These are phyloP conservation scores for Tagetes erecta DNA, from an alignment of 129 eudicot genomes.

Conservation along the genomic window DNA sequence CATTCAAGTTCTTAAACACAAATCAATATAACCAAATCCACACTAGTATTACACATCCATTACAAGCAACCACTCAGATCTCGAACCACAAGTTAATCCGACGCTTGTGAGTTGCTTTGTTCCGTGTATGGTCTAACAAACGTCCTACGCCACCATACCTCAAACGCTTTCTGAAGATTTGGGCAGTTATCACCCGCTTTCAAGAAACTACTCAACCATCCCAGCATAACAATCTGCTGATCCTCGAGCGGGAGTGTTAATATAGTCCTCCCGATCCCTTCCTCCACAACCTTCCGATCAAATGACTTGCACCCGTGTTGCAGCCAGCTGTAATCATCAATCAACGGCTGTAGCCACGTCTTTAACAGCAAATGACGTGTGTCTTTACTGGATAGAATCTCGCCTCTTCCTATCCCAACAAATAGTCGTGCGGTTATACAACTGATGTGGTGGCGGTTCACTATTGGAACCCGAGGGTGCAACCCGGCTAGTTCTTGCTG, in stretches of 20 bases:
- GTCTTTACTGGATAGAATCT: conserved; percentile 74
- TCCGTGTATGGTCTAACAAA: conserved; percentile 74
- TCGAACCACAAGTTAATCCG: conserved; percentile 32
- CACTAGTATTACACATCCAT: conserved; percentile 22
- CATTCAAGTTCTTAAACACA: conserved; percentile 18
- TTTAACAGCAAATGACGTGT: conserved; percentile 61
- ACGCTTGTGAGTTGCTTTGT: conserved; percentile 40
- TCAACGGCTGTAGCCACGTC: conserved; percentile 90
- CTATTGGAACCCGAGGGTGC: conserved; percentile 50
- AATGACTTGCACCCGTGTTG: conserved; percentile 89
- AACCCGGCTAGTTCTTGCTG: conserved; percentile 76
- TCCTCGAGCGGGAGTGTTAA: conserved; percentile 94
- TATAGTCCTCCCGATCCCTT: conserved; percentile 93
- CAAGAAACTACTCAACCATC: conserved; percentile 81
- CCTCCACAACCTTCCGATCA: conserved; percentile 90
- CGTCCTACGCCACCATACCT: conserved; percentile 99
- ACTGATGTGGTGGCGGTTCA: conserved; percentile 69
- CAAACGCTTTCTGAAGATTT: conserved; percentile 90
- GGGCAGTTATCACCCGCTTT: conserved; percentile 91
- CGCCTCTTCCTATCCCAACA: conserved; percentile 90
- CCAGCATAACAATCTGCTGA: conserved; percentile 80
- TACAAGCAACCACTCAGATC: background rate
- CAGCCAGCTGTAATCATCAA: conserved; percentile 85
- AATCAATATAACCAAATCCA: conserved; percentile 30
- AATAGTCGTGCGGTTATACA: conserved; percentile 73